Conservation (phyloP, 2,329 filamentous ascomycete species). For the Helotiales sp. region DNA sequence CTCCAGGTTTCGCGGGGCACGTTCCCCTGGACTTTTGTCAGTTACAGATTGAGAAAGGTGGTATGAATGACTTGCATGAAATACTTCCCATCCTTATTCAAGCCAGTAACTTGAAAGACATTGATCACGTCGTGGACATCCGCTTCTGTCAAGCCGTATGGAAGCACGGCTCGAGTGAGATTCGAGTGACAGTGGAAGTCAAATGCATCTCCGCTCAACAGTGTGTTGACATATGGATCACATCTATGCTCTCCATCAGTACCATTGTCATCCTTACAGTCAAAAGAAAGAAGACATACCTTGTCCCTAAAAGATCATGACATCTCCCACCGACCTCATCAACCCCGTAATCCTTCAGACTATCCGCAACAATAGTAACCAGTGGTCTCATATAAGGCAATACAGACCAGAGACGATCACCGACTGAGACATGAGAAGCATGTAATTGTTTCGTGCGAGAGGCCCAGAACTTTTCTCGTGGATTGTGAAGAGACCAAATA, state of each 20-base stretch:
- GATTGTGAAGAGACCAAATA: constrained; percentile 75
- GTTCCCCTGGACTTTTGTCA: constrained; percentile 37
- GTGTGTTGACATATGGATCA: constrained; percentile 77
- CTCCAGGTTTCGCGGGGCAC: constrained; percentile 45
- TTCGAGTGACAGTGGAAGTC: constrained; percentile 87
- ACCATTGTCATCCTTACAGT: neutral
- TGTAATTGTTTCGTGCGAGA: constrained; percentile 77
- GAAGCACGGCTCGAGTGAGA: constrained; percentile 69
- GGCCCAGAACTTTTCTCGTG: constrained; percentile 82
- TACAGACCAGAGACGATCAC: constrained; percentile 76
- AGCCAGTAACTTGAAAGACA: constrained; percentile 79
- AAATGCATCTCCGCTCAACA: constrained; percentile 70
- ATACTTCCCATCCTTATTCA: constrained; percentile 71
- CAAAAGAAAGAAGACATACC: constrained; percentile 10
- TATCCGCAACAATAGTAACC: constrained; percentile 69
- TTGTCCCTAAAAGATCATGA: constrained; percentile 79
- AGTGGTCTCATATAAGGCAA: constrained; percentile 76
- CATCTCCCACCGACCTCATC: constrained; percentile 65
- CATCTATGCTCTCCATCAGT: constrained; percentile 49
- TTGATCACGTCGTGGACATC: constrained; percentile 87
- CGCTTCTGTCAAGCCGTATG: constrained; percentile 66
- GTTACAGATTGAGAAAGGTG: neutral
- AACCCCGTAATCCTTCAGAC: constrained; percentile 59
- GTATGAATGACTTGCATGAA: constrained; percentile 56
- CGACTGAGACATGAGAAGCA: constrained; percentile 68